Evolutionary conservation across 1,139 yeast genomes (phyloP).

Genomic region (Saccharomycopsis crataegensis): DNA sequence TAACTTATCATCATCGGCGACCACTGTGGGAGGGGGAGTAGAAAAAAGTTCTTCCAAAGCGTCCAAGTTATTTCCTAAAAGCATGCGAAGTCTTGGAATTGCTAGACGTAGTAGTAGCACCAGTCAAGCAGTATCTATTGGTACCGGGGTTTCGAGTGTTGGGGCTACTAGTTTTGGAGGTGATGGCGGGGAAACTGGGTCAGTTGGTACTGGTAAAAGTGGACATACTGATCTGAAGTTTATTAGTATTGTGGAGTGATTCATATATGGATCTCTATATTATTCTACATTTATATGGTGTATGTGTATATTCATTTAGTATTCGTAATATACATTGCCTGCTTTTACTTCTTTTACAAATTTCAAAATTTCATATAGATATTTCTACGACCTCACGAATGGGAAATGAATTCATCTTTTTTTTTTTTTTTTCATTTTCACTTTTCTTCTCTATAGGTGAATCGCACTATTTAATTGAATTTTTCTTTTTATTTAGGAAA

Average conservation of each 20-base stretch:
- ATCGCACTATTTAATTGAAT: too few relatives aligned
- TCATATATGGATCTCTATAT: background rate
- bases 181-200: background rate
- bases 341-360: too few relatives aligned
- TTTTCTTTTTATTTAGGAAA: background rate
- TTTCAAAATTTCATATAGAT: too few relatives aligned
- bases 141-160: background rate
- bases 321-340: background rate
- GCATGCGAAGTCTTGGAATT: slow-evolving; percentile 18
- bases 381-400: too few relatives aligned
- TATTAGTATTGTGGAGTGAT: background rate
- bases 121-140: background rate
- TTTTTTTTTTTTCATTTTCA: too few relatives aligned
- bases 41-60: slow-evolving; percentile 4
- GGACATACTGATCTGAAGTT: background rate
- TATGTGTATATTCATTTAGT: too few relatives aligned
- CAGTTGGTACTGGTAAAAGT: background rate
- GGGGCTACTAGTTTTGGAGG: background rate
- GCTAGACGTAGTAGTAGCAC: slow-evolving; percentile 8
- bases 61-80: slow-evolving; percentile 18
- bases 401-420: too few relatives aligned
- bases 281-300: too few relatives aligned
- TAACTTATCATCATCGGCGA: too few relatives aligned
- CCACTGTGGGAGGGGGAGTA: too few relatives aligned
- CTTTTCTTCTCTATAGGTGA: too few relatives aligned